Percentiles rank a stretch among this genome's conserved stretches.
phyloP scores from a whole-genome alignment of 2,329 filamentous ascomycete genomes.

The Fusarium zealandicum region DNA sequence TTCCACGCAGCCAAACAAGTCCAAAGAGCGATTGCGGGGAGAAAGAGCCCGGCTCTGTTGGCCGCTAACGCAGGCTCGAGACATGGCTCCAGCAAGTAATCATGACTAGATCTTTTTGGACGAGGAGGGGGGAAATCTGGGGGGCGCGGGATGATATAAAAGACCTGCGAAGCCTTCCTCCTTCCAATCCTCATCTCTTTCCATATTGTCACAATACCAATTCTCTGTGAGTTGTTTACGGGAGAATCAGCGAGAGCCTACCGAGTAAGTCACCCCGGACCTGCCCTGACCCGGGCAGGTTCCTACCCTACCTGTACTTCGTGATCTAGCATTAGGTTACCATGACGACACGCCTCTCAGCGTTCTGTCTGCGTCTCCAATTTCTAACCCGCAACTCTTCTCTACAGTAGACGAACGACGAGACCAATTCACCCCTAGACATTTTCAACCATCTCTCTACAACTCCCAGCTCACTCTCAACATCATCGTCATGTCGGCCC shows the following conservation, averaged over 20 bases:
- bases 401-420: not conserved
- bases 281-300: not conserved
- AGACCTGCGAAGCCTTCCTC: constrained; percentile 11
- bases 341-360: constrained; percentile 21
- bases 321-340: constrained; percentile 14
- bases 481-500: constrained; percentile 40
- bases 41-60: constrained; percentile 1
- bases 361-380: not conserved
- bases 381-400: not conserved
- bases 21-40: constrained; percentile 25
- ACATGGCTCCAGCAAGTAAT: constrained; percentile 6
- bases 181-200: not conserved
- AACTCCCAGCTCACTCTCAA: constrained; percentile 1
- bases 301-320: not conserved
- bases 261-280: constrained; percentile 20
- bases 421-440: constrained; percentile 2
- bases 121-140: constrained; percentile 1
- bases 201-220: constrained; percentile 1
- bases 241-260: not conserved
- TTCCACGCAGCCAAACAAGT: constrained; percentile 19
- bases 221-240: not conserved
- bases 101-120: constrained; percentile 16
- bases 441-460: not conserved
- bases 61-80: constrained; percentile 19
- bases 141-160: constrained; percentile 26